phyloP scores from a whole-genome alignment of 2,329 filamentous ascomycete species.

The Penicillium sp. region DNA sequence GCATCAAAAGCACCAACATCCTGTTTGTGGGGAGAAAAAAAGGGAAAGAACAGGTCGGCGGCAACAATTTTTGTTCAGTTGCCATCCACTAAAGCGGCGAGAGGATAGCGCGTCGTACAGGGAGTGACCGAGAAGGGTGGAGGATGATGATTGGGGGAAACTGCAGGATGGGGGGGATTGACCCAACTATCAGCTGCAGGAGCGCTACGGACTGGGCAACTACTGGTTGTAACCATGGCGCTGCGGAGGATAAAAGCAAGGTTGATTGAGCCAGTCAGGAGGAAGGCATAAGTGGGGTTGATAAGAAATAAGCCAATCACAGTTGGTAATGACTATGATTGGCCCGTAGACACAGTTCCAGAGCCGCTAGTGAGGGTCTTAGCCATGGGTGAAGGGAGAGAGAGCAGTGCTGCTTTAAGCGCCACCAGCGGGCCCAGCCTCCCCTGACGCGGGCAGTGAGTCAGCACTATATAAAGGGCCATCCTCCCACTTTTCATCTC shows the following conservation, averaged over 20 bases:
- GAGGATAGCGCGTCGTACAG: conserved; percentile 30
- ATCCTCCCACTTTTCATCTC: conserved; percentile 37
- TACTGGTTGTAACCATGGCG: conserved; percentile 31
- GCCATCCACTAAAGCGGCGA: conserved; percentile 37
- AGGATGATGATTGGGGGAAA: conserved; percentile 29
- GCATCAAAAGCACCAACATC: not conserved
- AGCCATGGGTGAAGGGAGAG: conserved; percentile 32
- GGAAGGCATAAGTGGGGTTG: not conserved
- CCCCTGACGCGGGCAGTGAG: conserved; percentile 36
- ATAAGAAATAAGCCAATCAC: not conserved
- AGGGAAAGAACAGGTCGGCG: conserved; percentile 15
- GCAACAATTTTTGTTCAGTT: conserved; percentile 37
- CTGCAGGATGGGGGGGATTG: conserved; percentile 14
- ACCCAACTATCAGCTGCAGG: conserved; percentile 29
- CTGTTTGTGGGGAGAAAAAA: conserved; percentile 8
- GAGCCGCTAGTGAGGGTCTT: conserved; percentile 14
- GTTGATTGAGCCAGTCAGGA: conserved; percentile 22
- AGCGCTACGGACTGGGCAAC: conserved; percentile 28
- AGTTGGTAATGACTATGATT: not conserved
- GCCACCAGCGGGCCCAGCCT: conserved; percentile 38
- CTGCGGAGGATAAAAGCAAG: conserved; percentile 29
- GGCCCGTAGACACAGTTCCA: not conserved
- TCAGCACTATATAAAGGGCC: conserved; percentile 44
- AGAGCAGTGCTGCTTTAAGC: conserved; percentile 37
- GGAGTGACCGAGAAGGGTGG: conserved; percentile 26